Base-by-base conservation (phyloP, 73 alveolate species). In the Stentor coeruleus region DNA sequence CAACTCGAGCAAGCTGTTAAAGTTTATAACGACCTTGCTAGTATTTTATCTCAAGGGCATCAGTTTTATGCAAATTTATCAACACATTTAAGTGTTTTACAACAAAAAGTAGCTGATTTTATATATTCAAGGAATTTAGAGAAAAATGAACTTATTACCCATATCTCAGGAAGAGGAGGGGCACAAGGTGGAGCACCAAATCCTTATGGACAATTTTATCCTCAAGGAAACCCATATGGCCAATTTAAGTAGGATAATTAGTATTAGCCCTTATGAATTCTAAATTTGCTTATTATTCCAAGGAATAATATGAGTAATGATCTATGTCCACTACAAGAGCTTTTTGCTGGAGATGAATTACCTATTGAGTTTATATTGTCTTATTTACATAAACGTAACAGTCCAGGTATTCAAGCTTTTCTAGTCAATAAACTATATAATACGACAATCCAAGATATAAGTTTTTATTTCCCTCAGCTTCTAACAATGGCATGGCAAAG, bases 401-500 rank as follows among this genome's bases (percentile, higher is more conserved):
- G 49, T 4, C 84, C 73, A 3, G 91, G 89, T 37, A 89, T 90
- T 1, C 59, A 86, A 6, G 91, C 76, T 39, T 82, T 74, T 74
- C 58, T 87, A 35, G 41, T 90, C 1, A 77, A 86, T 58, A 82
- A 66, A 39, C 79, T 87, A 36, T 90, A 87, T 66, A 58, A 83
- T 1, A 90, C 83, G 39, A 15, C 49, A 2, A 3, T 83, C 6
- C 26, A 37, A 0, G 76, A 60, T 39, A 77, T 90, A 38, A 89
- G 83, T 40, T 87, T 87, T 77, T 90, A 87, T 79, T 33, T 90
- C n/a, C 96, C 96, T n/a, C 85, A 90, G 86, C 76, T 90, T 14
- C 84, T 91, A 75, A 83, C 81, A 59, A 36, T 59, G 2, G 39
- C 58, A 20, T 3, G 59, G 4, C 35, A 33, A 30, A 35, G 49